Evolutionary conservation across 148 eudicot genomes (phyloP).

Genomic region (Polygonum aviculare): DNA sequence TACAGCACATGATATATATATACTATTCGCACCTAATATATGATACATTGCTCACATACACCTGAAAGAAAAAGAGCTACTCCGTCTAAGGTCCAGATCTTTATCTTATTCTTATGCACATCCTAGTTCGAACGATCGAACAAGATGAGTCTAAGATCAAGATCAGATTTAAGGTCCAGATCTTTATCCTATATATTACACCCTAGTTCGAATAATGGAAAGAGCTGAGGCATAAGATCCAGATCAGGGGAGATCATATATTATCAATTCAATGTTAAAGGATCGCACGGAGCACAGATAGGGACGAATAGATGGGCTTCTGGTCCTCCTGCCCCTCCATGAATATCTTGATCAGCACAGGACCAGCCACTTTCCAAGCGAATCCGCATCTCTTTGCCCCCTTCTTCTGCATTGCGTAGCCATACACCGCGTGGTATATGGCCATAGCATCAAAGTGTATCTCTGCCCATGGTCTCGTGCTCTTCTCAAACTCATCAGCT

Average conservation of each 20-base stretch:
- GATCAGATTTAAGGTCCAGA: neutral
- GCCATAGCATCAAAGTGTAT: conserved; percentile 49
- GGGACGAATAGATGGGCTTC: conserved; percentile 14
- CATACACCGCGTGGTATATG: conserved; percentile 40
- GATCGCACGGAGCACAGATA: conserved; percentile 28
- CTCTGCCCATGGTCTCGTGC: conserved; percentile 27
- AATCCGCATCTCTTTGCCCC: conserved; percentile 32
- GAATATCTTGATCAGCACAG: conserved; percentile 27
- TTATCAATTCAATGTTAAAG: neutral
- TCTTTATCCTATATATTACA: too few relatives aligned
- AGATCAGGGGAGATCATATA: neutral
- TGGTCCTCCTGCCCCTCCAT: conserved; percentile 14
- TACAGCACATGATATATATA: too few relatives aligned
- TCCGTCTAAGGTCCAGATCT: too few relatives aligned
- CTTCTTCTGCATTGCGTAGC: conserved; percentile 17
- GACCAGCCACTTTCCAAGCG: conserved; percentile 72
- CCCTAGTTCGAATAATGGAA: too few relatives aligned
- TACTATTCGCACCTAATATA: too few relatives aligned
- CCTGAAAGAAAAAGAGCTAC: too few relatives aligned
- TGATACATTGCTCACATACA: too few relatives aligned
- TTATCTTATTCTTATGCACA: too few relatives aligned
- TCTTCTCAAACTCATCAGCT: conserved; percentile 41
- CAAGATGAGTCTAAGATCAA: too few relatives aligned
- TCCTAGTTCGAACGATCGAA: too few relatives aligned
- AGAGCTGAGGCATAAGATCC: too few relatives aligned